Evolutionary conservation across 2,329 filamentous ascomycete genomes (phyloP), one percentile per base, ranked within the genome.

Genomic region (Ophiognomonia clavigignenti-juglandacearum): DNA sequence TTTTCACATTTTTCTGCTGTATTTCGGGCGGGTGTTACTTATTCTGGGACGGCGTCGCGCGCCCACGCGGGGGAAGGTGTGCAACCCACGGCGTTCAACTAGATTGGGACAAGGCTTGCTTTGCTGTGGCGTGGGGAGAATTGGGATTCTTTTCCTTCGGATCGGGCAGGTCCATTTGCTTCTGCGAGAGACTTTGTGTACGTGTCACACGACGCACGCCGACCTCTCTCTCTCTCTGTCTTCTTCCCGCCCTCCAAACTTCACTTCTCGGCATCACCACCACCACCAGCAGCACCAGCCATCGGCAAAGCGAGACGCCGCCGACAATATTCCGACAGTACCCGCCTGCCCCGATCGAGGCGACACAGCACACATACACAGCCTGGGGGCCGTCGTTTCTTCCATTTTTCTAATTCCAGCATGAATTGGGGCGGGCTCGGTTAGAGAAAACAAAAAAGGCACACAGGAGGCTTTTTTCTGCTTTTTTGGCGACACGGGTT

Each of bases 1-100:
- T 49, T 51, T 40, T 51, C 50, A 45, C 43, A 50, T 35, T 35
- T 35, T 18, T 14, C 48, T 37, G 29, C n/a, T 32, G 5, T 6
- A 39, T n/a, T n/a, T n/a, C n/a, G n/a, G n/a, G 44, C 45, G 55
- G 58, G 58, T 56, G 56, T 55, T 55, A 52, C 50, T 54, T 47
- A n/a, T 51, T 55, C 57, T 62, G 56, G 54, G 56, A 55, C 61
- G 10, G 32, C 32, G 19, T 16, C n/a, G n/a, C n/a, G n/a, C n/a
- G n/a, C n/a, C n/a, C n/a, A n/a, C n/a, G n/a, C n/a, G n/a, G n/a
- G n/a, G n/a, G n/a, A n/a, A n/a, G n/a, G n/a, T n/a, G n/a, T n/a
- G n/a, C n/a, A n/a, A 60, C 64, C 61, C 62, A 63, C 57, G 64
- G 65, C 64, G 65, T 66, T 56, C 43, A 50, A 51, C 42, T 56